Evolutionary conservation across 352 stramenopile genomes (phyloP).

Genomic region (Phytophthora brassicae): DNA sequence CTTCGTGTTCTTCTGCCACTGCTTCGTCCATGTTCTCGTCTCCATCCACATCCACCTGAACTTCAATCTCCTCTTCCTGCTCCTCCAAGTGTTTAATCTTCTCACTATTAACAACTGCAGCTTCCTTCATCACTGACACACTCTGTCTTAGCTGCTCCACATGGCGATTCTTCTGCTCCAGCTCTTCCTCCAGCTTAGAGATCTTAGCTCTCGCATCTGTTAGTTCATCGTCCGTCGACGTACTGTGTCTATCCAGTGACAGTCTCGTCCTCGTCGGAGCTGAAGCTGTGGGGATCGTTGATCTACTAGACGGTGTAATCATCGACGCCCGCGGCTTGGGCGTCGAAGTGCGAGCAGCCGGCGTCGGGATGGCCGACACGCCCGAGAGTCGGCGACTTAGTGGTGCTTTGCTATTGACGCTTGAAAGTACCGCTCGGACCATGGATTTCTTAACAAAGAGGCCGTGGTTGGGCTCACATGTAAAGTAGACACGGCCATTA

Average conservation of each 20-base stretch:
- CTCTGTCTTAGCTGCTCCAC: conserved; percentile 74
- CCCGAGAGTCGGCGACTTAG: conserved; percentile 37
- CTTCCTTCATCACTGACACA: conserved; percentile 51
- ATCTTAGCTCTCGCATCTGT: conserved; percentile 51
- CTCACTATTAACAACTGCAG: conserved; percentile 23
- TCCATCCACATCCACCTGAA: conserved; percentile 22
- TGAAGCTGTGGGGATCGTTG: conserved; percentile 3
- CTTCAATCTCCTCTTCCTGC: conserved; percentile 25
- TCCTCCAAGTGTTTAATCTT: conserved; percentile 37
- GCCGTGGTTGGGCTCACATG: conserved; percentile 63
- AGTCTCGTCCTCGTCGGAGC: conserved; percentile 19
- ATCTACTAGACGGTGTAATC: conserved; percentile 15
- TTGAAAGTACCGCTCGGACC: conserved; percentile 35
- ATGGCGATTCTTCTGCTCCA: conserved; percentile 69
- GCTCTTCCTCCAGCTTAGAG: conserved; percentile 61
- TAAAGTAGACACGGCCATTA: conserved; percentile 83
- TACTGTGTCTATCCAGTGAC: conserved; percentile 33
- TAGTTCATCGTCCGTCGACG: conserved; percentile 45
- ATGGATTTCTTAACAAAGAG: conserved; percentile 69
- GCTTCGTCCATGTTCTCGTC: conserved; percentile 32
- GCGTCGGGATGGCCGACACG: conserved; percentile 16
- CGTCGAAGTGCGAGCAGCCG: conserved; percentile 19
- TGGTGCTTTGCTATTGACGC: conserved; percentile 34
- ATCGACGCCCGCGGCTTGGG: conserved; percentile 23
- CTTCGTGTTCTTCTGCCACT: conserved; percentile 38